These are phyloP conservation scores for Gossypium bickii DNA, from an alignment of 345 rosid genomes.

Conservation along the genomic window DNA sequence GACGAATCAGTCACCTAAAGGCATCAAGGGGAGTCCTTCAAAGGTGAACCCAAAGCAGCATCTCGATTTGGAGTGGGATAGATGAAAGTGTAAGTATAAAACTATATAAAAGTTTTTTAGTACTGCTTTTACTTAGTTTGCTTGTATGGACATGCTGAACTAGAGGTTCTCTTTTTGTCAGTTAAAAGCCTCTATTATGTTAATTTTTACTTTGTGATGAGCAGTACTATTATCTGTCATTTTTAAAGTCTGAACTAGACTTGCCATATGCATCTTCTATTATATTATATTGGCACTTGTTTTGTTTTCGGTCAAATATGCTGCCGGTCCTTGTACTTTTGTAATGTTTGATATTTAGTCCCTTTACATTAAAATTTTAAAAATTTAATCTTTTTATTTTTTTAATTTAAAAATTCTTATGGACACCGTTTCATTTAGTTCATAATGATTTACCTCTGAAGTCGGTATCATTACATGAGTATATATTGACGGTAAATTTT, in stretches of 20 bases:
- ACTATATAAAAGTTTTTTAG: not conserved
- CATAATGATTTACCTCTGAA: too few species aligned
- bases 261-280: not conserved
- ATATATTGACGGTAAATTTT: too few species aligned
- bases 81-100: constrained; percentile 30
- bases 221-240: not conserved
- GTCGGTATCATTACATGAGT: too few species aligned
- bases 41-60: constrained; percentile 32
- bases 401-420: too few species aligned
- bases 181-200: not conserved
- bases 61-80: constrained; percentile 69
- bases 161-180: not conserved
- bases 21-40: constrained; percentile 24
- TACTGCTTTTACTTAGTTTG: not conserved
- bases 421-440: too few species aligned
- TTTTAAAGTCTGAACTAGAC: not conserved
- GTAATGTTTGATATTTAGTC: too few species aligned
- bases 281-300: not conserved
- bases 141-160: not conserved
- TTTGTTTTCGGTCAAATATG: too few species aligned
- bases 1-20: constrained; percentile 26
- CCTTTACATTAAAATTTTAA: too few species aligned
- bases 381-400: too few species aligned
- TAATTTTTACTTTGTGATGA: not conserved
- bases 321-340: too few species aligned